A percentile compares a stretch with the other conserved stretches of the same genome.
phyloP scores from a whole-genome alignment of 2,329 filamentous ascomycete species.

The Cephalotrichum gorgonifer region DNA sequence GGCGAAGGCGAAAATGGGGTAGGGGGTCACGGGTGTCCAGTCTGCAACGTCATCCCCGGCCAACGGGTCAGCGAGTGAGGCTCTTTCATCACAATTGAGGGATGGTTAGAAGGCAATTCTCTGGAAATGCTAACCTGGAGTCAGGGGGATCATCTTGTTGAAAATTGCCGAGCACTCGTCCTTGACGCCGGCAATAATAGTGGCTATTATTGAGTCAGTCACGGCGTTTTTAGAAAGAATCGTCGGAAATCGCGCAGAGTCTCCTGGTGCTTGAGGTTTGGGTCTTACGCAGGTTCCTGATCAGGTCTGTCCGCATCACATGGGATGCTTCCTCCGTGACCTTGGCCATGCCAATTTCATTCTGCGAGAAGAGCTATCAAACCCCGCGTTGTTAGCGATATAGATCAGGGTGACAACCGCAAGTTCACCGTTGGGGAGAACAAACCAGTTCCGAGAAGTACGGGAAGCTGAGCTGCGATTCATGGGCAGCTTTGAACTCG shows the following conservation, averaged over 20 bases:
- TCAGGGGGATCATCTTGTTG: conserved; percentile 1
- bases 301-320: conserved; percentile 3
- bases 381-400: neutral
- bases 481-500: conserved; percentile 1
- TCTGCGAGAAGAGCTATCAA: conserved; percentile 3
- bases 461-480: conserved; percentile 1
- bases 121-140: neutral
- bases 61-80: neutral
- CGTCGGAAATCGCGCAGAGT: neutral
- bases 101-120: no score
- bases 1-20: conserved; percentile 2
- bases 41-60: neutral
- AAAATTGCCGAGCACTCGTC: conserved; percentile 4
- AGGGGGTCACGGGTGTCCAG: conserved; percentile 1
- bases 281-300: conserved; percentile 1
- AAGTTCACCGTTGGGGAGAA: no score
- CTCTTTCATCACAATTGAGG: no score
- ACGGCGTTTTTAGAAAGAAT: no score
- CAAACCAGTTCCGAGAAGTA: conserved; percentile 3
- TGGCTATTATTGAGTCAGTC: neutral
- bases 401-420: no score
- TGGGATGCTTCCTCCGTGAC: conserved; percentile 4
- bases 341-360: conserved; percentile 4
- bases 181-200: conserved; percentile 1
- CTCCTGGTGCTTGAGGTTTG: no score